phyloP scores from a whole-genome alignment of 2,329 filamentous ascomycete genomes.

The Zymoseptoria passerinii region DNA sequence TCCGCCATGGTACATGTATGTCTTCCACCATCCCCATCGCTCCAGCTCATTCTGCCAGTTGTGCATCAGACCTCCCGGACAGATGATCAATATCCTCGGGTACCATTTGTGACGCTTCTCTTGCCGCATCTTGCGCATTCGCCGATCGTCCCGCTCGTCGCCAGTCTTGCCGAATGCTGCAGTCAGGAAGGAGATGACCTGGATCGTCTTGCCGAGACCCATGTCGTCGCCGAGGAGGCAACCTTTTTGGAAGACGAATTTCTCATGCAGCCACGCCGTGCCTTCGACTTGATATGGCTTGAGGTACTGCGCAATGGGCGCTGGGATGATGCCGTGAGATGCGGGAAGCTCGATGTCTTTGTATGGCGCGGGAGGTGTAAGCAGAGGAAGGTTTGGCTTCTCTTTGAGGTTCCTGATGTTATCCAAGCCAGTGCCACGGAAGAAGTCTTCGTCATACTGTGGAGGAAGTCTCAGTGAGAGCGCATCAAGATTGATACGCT shows the following conservation, averaged over 20 bases:
- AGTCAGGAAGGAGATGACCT: conserved; percentile 86
- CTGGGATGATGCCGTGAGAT: conserved; percentile 75
- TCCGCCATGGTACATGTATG: conserved; percentile 69
- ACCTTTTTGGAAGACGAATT: conserved; percentile 85
- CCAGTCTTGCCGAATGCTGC: conserved; percentile 91
- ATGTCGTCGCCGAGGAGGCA: conserved; percentile 93
- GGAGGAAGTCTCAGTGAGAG: conserved; percentile 70
- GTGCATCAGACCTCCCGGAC: conserved; percentile 75
- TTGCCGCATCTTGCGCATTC: conserved; percentile 78
- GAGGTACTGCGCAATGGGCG: conserved; percentile 81
- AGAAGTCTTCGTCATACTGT: conserved; percentile 65
- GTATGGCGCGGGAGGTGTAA: conserved; percentile 58
- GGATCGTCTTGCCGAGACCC: conserved; percentile 94
- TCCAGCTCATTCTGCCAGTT: conserved; percentile 86
- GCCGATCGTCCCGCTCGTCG: conserved; percentile 73
- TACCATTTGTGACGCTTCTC: conserved; percentile 60
- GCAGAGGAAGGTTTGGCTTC: conserved; percentile 58
- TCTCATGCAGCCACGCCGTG: conserved; percentile 73
- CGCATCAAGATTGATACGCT: conserved; percentile 49
- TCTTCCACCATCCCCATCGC: conserved; percentile 93
- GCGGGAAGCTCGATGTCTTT: conserved; percentile 65
- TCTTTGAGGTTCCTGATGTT: conserved; percentile 54
- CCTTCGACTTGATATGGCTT: conserved; percentile 87
- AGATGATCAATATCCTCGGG: conserved; percentile 74
- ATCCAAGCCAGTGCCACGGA: conserved; percentile 49